Conservation (phyloP, 2,329 filamentous ascomycete species). For the Xylariaceae sp. region DNA sequence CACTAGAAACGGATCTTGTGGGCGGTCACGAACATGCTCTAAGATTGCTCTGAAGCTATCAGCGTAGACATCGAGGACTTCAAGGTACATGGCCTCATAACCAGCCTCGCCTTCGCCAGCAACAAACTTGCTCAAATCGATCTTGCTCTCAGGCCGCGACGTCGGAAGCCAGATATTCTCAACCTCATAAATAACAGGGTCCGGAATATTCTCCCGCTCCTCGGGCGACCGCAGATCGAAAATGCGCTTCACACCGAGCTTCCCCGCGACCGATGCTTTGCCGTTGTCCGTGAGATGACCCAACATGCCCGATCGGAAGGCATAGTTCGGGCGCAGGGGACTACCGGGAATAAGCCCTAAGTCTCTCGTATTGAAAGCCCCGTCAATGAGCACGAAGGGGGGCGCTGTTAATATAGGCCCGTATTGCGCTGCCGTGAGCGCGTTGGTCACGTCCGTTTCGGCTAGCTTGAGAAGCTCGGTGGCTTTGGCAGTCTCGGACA, state of each 20-base stretch:
- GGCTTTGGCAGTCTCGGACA: too few relatives aligned
- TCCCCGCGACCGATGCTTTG: slow-evolving; percentile 34
- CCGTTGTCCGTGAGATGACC: slow-evolving; percentile 33
- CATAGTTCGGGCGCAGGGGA: slow-evolving; percentile 37
- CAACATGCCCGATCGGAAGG: slow-evolving; percentile 47
- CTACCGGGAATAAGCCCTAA: slow-evolving; percentile 43
- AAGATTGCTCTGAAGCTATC: slow-evolving; percentile 43
- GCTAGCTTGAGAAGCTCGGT: slow-evolving; percentile 37
- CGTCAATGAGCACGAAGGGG: slow-evolving; percentile 44
- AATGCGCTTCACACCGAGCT: slow-evolving; percentile 40
- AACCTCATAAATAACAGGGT: slow-evolving; percentile 38
- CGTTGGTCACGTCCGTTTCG: slow-evolving; percentile 37
- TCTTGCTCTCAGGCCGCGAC: slow-evolving; percentile 32
- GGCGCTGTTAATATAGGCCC: slow-evolving; percentile 35
- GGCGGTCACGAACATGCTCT: slow-evolving; percentile 44
- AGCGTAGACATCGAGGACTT: slow-evolving; percentile 41
- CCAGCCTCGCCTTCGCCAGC: slow-evolving; percentile 41
- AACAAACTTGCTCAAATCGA: slow-evolving; percentile 41
- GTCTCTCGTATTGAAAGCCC: slow-evolving; percentile 51
- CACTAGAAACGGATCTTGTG: slow-evolving; percentile 44
- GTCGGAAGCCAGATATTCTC: slow-evolving; percentile 43
- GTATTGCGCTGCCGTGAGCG: slow-evolving; percentile 37
- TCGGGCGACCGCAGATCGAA: slow-evolving; percentile 48
- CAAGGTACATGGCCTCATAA: slow-evolving; percentile 45
- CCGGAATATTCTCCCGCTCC: slow-evolving; percentile 42